Percentiles rank a stretch among this genome's conserved stretches.
Evolutionary conservation across 495 filamentous ascomycete species (phyloP).

Genomic region (Tuber brumale): DNA sequence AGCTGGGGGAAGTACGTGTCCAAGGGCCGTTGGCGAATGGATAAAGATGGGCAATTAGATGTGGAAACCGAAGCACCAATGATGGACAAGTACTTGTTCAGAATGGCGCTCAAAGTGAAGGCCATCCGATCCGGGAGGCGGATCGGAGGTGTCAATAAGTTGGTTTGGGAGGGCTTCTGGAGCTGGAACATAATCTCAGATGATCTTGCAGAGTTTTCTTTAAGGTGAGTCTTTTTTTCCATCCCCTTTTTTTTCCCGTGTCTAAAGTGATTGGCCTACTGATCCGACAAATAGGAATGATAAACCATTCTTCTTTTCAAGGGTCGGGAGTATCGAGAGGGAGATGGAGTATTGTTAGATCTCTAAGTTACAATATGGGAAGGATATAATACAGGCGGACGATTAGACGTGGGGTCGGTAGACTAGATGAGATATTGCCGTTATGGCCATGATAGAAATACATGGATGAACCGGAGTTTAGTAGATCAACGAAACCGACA

Average conservation of each 20-base stretch:
- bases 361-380: not conserved
- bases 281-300: constrained; percentile 54
- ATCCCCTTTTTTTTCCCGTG: not conserved
- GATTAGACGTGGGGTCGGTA: not conserved
- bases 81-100: constrained; percentile 65
- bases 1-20: constrained; percentile 44
- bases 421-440: not conserved
- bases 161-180: constrained; percentile 86
- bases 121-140: constrained; percentile 47
- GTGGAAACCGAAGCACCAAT: constrained; percentile 80
- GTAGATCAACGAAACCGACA: not conserved
- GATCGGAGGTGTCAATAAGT: constrained; percentile 63
- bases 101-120: constrained; percentile 65
- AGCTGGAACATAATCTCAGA: constrained; percentile 83
- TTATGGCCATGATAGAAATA: not conserved
- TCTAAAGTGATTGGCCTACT: not conserved
- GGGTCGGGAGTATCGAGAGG: constrained; percentile 51
- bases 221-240: constrained; percentile 40
- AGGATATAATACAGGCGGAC: not conserved
- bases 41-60: constrained; percentile 60
- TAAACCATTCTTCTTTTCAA: constrained; percentile 77
- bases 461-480: not conserved
- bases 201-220: constrained; percentile 78
- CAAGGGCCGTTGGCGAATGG: constrained; percentile 42
- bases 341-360: constrained; percentile 17